Percentiles rank a stretch among this genome's conserved stretches.
Conservation (phyloP, 2,329 filamentous ascomycete genomes). For the Emmonsiellopsis sp. region DNA sequence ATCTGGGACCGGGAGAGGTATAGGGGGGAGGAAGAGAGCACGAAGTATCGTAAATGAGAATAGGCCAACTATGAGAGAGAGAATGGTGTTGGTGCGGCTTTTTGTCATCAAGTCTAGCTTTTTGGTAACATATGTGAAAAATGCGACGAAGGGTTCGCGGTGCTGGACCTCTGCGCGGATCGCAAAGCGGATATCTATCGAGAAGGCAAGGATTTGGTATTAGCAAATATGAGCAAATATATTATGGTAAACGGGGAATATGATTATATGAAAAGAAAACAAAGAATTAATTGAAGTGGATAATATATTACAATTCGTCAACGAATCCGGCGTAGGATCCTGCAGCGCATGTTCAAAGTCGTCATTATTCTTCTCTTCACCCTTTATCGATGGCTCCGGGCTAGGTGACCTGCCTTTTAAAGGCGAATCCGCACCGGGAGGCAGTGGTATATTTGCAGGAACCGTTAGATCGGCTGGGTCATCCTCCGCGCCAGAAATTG, state of each 20-base stretch:
- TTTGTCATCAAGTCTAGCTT: constrained; percentile 53
- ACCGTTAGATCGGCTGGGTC: constrained; percentile 40
- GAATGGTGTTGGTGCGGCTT: constrained; percentile 59
- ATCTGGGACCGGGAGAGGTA: constrained; percentile 62
- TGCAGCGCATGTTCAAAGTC: constrained; percentile 1
- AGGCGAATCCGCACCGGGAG: constrained; percentile 44
- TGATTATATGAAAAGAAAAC: constrained; percentile 15
- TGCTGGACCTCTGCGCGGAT: constrained; percentile 83
- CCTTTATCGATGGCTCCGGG: constrained; percentile 30
- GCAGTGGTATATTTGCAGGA: constrained; percentile 51
- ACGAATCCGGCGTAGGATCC: constrained; percentile 11
- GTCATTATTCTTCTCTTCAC: constrained; percentile 9
- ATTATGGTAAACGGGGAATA: background rate
- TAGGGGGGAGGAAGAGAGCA: constrained; percentile 59
- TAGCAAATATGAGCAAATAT: constrained; percentile 3
- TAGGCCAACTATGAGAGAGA: constrained; percentile 52
- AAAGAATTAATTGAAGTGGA: background rate
- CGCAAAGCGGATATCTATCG: constrained; percentile 73
- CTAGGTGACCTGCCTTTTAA: constrained; percentile 48
- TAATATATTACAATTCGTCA: constrained; percentile 43
- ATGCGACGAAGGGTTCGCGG: constrained; percentile 70
- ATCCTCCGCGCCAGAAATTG: constrained; percentile 19
- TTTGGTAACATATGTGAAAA: constrained; percentile 53
- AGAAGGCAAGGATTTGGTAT: background rate
- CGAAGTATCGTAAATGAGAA: constrained; percentile 57